These are phyloP conservation scores for Gnaphalium uliginosum DNA, from an alignment of 129 eudicot genomes.

Conservation along the genomic window DNA sequence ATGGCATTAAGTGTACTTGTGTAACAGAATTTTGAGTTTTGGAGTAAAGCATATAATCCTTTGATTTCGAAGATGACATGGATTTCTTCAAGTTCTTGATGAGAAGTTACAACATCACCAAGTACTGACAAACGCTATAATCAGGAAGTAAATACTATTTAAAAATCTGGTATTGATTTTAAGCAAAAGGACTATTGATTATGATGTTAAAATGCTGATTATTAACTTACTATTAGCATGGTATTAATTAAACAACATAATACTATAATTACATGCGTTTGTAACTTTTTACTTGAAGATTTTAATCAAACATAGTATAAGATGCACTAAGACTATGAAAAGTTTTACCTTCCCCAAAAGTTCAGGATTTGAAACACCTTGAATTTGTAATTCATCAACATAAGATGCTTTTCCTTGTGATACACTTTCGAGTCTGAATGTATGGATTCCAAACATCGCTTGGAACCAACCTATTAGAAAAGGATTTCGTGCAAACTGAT, in stretches of 20 bases:
- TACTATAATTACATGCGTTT: not conserved
- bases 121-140: not conserved
- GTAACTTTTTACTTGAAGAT: not conserved
- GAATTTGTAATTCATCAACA: slow-evolving; percentile 70
- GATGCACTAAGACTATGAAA: not conserved
- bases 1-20: not conserved
- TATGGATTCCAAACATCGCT: slow-evolving; percentile 61
- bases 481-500: not conserved
- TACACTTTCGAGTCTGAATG: slow-evolving; percentile 75
- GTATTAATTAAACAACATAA: not conserved
- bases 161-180: not conserved
- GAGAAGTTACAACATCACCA: not conserved
- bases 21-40: slow-evolving; percentile 10
- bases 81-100: slow-evolving; percentile 14
- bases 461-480: slow-evolving; percentile 64
- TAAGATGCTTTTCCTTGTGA: slow-evolving; percentile 69
- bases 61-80: not conserved
- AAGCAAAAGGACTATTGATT: not conserved
- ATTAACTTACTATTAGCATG: not conserved
- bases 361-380: slow-evolving; percentile 66
- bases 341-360: slow-evolving; percentile 63
- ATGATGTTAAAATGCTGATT: not conserved
- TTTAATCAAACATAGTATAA: not conserved
- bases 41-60: not conserved
- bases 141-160: not conserved